These are phyloP conservation scores for Fonsecaea pugnacius DNA, from an alignment of 2,329 filamentous ascomycete species.

Conservation along the genomic window DNA sequence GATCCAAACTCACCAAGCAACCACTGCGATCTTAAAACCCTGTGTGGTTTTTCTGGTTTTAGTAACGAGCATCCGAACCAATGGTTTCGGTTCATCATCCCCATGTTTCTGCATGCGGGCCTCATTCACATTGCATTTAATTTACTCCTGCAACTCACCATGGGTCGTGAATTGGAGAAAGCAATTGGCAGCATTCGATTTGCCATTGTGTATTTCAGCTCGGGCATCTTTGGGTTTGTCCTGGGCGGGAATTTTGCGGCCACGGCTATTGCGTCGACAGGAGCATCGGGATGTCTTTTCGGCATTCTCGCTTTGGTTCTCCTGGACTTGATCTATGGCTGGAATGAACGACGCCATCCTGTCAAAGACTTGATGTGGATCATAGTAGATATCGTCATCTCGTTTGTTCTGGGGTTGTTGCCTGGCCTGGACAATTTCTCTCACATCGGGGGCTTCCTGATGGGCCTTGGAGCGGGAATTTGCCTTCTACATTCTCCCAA, in stretches of 20 bases:
- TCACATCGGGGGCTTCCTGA: constrained; percentile 93
- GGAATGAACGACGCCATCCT: constrained; percentile 76
- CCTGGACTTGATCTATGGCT: constrained; percentile 90
- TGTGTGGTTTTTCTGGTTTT: constrained; percentile 83
- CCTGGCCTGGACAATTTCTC: constrained; percentile 96
- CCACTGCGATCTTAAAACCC: constrained; percentile 73
- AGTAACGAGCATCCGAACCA: constrained; percentile 80
- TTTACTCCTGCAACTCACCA: constrained; percentile 83
- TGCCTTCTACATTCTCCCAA: constrained; percentile 88
- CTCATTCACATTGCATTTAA: constrained; percentile 97
- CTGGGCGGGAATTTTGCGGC: constrained; percentile 92
- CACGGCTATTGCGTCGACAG: constrained; percentile 78
- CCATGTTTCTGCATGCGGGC: constrained; percentile 94
- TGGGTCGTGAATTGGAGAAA: constrained; percentile 90
- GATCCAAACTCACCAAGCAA: constrained; percentile 54
- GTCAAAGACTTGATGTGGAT: constrained; percentile 87
- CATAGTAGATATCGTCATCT: constrained; percentile 80
- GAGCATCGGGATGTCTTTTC: constrained; percentile 88
- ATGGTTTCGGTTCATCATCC: constrained; percentile 95
- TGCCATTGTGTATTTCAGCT: constrained; percentile 83
- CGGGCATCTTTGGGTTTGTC: constrained; percentile 94
- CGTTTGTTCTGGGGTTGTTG: constrained; percentile 87
- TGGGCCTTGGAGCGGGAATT: constrained; percentile 84
- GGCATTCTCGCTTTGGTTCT: constrained; percentile 87
- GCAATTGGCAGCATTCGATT: constrained; percentile 88